Conservation (phyloP, 2,329 filamentous ascomycete genomes). For the Cladophialophora yegresii region DNA sequence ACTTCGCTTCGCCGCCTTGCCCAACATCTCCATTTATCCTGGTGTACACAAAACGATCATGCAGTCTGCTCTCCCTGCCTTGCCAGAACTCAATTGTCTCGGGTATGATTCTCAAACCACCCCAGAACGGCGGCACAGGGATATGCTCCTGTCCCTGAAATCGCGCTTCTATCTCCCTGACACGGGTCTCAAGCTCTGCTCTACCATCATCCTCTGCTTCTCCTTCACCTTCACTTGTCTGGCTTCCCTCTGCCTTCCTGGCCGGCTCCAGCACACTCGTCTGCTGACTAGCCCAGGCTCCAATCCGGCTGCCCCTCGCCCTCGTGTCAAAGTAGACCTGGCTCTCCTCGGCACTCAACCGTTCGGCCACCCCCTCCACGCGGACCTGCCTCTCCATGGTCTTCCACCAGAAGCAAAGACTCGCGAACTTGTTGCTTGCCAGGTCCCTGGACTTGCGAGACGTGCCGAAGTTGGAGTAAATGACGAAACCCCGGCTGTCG, state of each 20-base stretch:
- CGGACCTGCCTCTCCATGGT: conserved; percentile 84
- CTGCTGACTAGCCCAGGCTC: conserved; percentile 92
- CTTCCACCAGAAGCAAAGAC: conserved; percentile 89
- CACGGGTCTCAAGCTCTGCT: conserved; percentile 72
- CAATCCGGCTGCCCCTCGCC: conserved; percentile 78
- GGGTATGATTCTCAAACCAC: conserved; percentile 81
- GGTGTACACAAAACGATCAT: conserved; percentile 89
- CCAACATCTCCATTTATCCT: conserved; percentile 52
- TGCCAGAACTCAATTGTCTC: conserved; percentile 95
- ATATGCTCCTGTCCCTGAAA: conserved; percentile 79
- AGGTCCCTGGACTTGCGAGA: conserved; percentile 69
- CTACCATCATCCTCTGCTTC: conserved; percentile 65
- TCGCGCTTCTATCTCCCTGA: conserved; percentile 71
- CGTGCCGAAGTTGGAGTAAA: conserved; percentile 91
- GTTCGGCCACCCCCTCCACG: conserved; percentile 74
- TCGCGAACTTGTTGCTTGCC: conserved; percentile 71
- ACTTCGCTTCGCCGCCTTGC: conserved; percentile 21
- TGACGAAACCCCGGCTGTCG: conserved; percentile 76
- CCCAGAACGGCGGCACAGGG: conserved; percentile 92
- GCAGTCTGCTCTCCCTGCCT: conserved; percentile 82
- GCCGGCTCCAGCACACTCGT: conserved; percentile 66
- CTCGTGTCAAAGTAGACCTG: conserved; percentile 65
- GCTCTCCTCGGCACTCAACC: conserved; percentile 70
- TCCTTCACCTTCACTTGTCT: conserved; percentile 33
- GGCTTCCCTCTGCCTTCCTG: conserved; percentile 17